Evolutionary conservation across 1,139 yeast species (phyloP), one percentile per base, ranked within the genome.

Genomic region (Meyerozyma smithsonii): DNA sequence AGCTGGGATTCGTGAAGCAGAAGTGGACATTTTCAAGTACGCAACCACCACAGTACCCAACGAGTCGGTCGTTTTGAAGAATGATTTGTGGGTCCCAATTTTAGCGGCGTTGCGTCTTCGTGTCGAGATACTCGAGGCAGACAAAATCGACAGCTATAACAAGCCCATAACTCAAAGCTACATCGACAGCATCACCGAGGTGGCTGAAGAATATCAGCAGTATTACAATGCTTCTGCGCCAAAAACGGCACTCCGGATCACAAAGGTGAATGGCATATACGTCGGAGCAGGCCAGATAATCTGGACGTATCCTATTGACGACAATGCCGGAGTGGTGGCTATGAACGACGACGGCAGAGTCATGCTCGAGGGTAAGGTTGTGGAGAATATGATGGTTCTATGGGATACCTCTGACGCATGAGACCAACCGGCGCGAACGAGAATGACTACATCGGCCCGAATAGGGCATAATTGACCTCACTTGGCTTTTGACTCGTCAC

Each of bases 371-470:
- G 71, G 69, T 2, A 55, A 52, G 33, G 62, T 59, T 11, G 58
- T 72, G 6, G 72, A 64, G 42, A 72, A 72, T 44, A 44, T 66
- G 20, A 45, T 55, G 42, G 66, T 57, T 6, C 65, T 62, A 62
- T 45, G 24, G 19, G 8, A 20, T 20, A n/a, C n/a, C n/a, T n/a
- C n/a, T n/a, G n/a, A n/a, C n/a, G n/a, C n/a, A n/a, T n/a, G n/a
- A n/a, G n/a, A n/a, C n/a, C n/a, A n/a, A n/a, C n/a, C n/a, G n/a
- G n/a, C n/a, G n/a, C n/a, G n/a, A n/a, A n/a, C n/a, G n/a, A n/a
- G n/a, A n/a, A n/a, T n/a, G n/a, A n/a, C n/a, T n/a, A n/a, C n/a
- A n/a, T n/a, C n/a, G n/a, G n/a, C n/a, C n/a, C n/a, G n/a, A n/a
- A n/a, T n/a, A n/a, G n/a, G n/a, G n/a, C n/a, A n/a, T n/a, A n/a